Percentiles rank a stretch among this genome's conserved stretches.
Conservation (phyloP, 139 green algal species). For the Tetradesmus lagerheimii region DNA sequence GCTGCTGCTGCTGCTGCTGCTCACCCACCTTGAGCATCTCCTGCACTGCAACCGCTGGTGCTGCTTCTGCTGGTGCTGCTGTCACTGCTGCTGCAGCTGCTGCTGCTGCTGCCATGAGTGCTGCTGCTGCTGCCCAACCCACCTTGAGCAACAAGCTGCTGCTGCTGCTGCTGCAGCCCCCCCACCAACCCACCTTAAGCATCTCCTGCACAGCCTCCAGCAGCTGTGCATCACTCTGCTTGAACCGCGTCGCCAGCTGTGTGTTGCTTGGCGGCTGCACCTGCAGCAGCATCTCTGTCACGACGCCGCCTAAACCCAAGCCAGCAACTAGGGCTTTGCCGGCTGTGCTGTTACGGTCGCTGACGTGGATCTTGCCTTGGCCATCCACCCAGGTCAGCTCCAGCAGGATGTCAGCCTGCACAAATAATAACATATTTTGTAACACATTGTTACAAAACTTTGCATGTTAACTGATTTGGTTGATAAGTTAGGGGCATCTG, state of each 20-base stretch:
- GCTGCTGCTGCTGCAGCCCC: too few species aligned
- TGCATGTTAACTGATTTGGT: too few species aligned
- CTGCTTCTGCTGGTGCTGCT: too few species aligned
- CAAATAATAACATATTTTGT: not conserved
- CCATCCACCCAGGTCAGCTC: slow-evolving; percentile 48
- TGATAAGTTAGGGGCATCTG: too few species aligned
- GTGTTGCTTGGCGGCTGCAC: slow-evolving; percentile 31
- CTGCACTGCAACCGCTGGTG: too few species aligned
- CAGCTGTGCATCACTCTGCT: slow-evolving; percentile 7
- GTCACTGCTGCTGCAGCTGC: too few species aligned
- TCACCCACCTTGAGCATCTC: not conserved
- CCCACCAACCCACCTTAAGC: not conserved
- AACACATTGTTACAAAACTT: too few species aligned
- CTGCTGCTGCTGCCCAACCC: too few species aligned
- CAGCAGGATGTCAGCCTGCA: slow-evolving; percentile 41
- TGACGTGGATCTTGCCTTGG: not conserved
- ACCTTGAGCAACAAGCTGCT: too few species aligned
- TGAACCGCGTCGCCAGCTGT: not conserved
- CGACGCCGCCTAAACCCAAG: slow-evolving; percentile 31
- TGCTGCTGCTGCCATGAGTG: too few species aligned
- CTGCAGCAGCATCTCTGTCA: slow-evolving; percentile 48
- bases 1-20: not conserved
- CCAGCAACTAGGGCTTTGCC: slow-evolving; percentile 30
- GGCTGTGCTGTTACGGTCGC: slow-evolving; percentile 10
- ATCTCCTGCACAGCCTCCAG: slow-evolving; percentile 24